Evolutionary conservation across 1,284 basidiomycete genomes (phyloP).

Genomic region (Omphalotus olearius): DNA sequence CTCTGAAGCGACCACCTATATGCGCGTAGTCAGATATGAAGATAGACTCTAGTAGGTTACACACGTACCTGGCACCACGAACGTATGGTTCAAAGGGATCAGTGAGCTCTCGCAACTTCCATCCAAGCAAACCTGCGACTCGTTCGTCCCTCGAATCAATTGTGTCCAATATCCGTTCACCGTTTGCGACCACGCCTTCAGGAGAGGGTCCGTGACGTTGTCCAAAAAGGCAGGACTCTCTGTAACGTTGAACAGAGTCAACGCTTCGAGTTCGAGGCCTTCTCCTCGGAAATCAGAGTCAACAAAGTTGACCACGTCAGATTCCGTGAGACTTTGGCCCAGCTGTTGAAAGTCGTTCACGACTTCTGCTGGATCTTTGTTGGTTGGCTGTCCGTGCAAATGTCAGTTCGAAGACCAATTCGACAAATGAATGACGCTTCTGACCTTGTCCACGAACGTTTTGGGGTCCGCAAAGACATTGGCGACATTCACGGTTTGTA

Average conservation of each 20-base stretch:
- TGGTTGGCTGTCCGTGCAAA: slow-evolving; percentile 54
- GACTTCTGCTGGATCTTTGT: slow-evolving; percentile 3
- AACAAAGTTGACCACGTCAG: slow-evolving; percentile 65
- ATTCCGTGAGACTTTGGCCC: slow-evolving; percentile 48
- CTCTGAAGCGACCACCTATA: slow-evolving; percentile 40
- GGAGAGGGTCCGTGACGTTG: slow-evolving; percentile 68
- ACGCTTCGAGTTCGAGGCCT: slow-evolving; percentile 75
- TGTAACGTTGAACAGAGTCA: slow-evolving; percentile 60
- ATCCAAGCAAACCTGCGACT: slow-evolving; percentile 60
- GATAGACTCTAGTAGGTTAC: slow-evolving; percentile 9
- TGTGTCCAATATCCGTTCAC: slow-evolving; percentile 84
- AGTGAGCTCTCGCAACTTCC: slow-evolving; percentile 74
- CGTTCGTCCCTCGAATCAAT: slow-evolving; percentile 74
- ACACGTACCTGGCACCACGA: slow-evolving; percentile 79
- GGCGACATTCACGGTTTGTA: slow-evolving; percentile 85
- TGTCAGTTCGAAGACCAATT: background rate
- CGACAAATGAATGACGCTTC: slow-evolving; percentile 4
- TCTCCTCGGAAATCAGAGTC: slow-evolving; percentile 80
- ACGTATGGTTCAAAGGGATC: slow-evolving; percentile 87
- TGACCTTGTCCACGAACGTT: slow-evolving; percentile 80
- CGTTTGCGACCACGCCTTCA: slow-evolving; percentile 69
- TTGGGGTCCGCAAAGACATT: slow-evolving; percentile 79
- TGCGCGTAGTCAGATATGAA: background rate
- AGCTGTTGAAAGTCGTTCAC: slow-evolving; percentile 48
- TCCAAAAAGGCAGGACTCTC: slow-evolving; percentile 65